A percentile compares a stretch with the other conserved stretches of the same genome.
Conservation (phyloP, 495 filamentous ascomycete species). For the Ascobolus immersus region DNA sequence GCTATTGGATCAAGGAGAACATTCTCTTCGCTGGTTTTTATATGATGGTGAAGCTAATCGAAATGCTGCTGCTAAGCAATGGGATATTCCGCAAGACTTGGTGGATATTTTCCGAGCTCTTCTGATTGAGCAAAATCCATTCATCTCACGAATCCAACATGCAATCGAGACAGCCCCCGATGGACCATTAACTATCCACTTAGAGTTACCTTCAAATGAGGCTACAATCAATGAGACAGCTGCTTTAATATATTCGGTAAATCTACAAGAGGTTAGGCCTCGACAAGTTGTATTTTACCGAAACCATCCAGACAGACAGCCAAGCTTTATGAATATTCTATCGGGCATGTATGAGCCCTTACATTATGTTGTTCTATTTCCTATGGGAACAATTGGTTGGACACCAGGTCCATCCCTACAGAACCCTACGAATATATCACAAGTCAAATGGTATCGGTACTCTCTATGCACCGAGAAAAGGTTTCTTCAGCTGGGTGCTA, state of each 20-base stretch:
- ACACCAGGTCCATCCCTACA: too few relatives aligned
- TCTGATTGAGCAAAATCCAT: slow-evolving; percentile 1
- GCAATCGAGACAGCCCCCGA: background rate
- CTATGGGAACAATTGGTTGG: background rate
- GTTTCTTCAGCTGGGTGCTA: background rate
- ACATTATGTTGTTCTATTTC: slow-evolving; percentile 2
- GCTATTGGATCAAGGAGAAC: background rate
- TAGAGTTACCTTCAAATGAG: too few relatives aligned
- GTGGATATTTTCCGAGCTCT: background rate
- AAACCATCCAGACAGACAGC: background rate
- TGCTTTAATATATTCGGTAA: too few relatives aligned
- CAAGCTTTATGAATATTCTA: background rate
- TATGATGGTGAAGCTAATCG: slow-evolving; percentile 2
- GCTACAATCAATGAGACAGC: too few relatives aligned
- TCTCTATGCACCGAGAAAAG: background rate
- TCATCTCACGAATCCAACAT: background rate
- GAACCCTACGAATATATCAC: background rate
- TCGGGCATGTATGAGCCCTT: background rate
- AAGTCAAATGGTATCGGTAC: slow-evolving; percentile 2
- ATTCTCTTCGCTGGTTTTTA: slow-evolving; percentile 4
- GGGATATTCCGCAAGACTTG: background rate
- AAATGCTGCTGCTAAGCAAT: background rate
- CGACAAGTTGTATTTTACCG: too few relatives aligned
- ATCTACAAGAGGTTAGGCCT: background rate
- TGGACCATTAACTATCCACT: background rate